A percentile compares a stretch with the other conserved stretches of the same genome.
Evolutionary conservation across 164 flowering plant species (phyloP).

Genomic region (Magnolia changhungtana): DNA sequence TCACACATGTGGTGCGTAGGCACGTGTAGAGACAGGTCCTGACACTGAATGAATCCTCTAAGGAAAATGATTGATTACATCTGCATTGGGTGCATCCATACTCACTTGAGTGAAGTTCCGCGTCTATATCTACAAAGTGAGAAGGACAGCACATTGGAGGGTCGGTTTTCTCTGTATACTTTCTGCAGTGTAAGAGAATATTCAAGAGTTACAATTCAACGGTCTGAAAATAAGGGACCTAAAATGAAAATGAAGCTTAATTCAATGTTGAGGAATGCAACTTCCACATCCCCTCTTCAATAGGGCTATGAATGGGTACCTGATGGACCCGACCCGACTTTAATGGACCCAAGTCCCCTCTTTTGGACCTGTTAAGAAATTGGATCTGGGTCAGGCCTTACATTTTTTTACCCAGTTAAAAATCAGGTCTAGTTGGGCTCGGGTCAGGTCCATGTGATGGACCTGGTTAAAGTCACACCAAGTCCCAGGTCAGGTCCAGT

Average conservation of each 20-base stretch:
- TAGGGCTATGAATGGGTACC: no score
- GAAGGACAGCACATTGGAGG: conserved; percentile 30
- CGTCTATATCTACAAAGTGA: conserved; percentile 43
- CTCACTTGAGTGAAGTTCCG: conserved; percentile 56
- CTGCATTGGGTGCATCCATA: not conserved
- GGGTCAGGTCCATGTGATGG: no score
- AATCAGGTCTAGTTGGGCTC: no score
- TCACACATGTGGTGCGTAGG: not conserved
- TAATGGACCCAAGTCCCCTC: no score
- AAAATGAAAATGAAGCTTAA: not conserved
- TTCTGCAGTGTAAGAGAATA: conserved; percentile 34
- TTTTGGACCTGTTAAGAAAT: no score
- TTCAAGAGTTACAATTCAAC: not conserved
- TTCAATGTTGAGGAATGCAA: not conserved
- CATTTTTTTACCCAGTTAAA: no score
- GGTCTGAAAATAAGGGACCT: not conserved
- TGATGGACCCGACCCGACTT: no score
- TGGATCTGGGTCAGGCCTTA: no score
- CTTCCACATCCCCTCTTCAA: no score
- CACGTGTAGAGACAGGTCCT: no score
- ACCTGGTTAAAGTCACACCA: no score
- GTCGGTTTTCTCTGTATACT: conserved; percentile 42
- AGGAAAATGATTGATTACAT: not conserved
- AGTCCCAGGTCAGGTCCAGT: no score
- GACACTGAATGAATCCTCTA: not conserved